These are phyloP conservation scores for Aureobasidium sp. DNA, from an alignment of 2,329 filamentous ascomycete species.

Conservation along the genomic window DNA sequence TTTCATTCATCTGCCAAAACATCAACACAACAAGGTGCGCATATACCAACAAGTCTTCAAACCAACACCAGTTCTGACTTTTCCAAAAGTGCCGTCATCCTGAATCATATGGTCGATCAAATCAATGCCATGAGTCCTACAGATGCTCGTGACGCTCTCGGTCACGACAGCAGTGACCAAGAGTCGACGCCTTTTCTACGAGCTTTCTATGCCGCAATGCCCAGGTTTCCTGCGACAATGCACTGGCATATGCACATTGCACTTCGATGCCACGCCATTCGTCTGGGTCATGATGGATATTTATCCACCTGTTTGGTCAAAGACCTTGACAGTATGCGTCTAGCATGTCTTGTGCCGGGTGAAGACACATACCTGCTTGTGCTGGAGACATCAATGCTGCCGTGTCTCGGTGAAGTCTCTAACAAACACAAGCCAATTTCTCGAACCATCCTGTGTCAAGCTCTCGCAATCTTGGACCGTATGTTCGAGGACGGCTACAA, in stretches of 20 bases:
- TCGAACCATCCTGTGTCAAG: slow-evolving; percentile 26
- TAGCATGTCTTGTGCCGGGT: slow-evolving; percentile 31
- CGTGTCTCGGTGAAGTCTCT: not conserved
- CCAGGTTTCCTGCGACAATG: slow-evolving; percentile 25
- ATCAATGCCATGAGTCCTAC: slow-evolving; percentile 29
- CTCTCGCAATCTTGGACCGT: slow-evolving; percentile 36
- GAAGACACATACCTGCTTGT: slow-evolving; percentile 31
- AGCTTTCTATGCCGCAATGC: slow-evolving; percentile 33
- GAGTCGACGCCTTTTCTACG: slow-evolving; percentile 38
- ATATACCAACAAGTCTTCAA: not conserved
- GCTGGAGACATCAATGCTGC: slow-evolving; percentile 32
- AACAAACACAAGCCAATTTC: slow-evolving; percentile 19
- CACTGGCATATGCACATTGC: slow-evolving; percentile 31
- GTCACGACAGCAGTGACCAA: slow-evolving; percentile 30
- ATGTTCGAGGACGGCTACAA: slow-evolving; percentile 37
- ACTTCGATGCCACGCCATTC: slow-evolving; percentile 34
- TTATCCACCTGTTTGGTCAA: slow-evolving; percentile 28
- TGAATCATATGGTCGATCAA: slow-evolving; percentile 18
- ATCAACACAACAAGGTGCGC: slow-evolving; percentile 15
- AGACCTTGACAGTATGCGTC: slow-evolving; percentile 31
- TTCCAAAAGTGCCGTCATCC: not conserved
- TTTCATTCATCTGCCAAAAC: slow-evolving; percentile 5
- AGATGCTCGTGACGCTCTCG: slow-evolving; percentile 29
- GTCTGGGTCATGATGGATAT: slow-evolving; percentile 35
- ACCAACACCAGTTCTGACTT: not conserved